A percentile compares a stretch with the other conserved stretches of the same genome.
phyloP scores from a whole-genome alignment of 2,329 filamentous ascomycete genomes.

The Aspergillus arachidicola region DNA sequence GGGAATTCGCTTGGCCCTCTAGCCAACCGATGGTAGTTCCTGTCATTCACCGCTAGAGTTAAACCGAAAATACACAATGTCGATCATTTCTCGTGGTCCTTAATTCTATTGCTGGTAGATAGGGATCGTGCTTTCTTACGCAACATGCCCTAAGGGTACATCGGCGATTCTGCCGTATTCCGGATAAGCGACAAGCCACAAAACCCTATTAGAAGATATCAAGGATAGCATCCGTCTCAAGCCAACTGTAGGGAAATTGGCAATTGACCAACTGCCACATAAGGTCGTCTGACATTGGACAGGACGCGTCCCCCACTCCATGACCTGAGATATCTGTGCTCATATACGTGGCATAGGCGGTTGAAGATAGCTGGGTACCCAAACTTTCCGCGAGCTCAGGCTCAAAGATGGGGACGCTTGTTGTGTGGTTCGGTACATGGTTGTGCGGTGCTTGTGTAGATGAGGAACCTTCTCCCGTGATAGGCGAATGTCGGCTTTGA shows the following conservation, averaged over 20 bases:
- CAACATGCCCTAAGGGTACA: background rate
- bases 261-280: constrained; percentile 29
- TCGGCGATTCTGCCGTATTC: too few species aligned
- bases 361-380: background rate
- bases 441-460: background rate
- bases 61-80: background rate
- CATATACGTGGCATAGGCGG: background rate
- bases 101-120: background rate
- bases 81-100: background rate
- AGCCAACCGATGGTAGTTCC: background rate
- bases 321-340: background rate
- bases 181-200: background rate
- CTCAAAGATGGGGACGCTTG: background rate
- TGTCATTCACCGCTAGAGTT: background rate
- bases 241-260: constrained; percentile 23
- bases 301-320: background rate
- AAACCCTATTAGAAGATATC: background rate
- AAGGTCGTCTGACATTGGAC: constrained; percentile 18
- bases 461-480: background rate
- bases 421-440: background rate
- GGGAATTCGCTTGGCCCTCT: background rate
- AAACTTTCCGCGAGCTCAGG: background rate
- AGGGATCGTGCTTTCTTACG: background rate
- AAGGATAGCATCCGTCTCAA: background rate
- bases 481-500: background rate